Base-by-base conservation (phyloP, 169 alveolate genomes). In the Eimeria falciformis region DNA sequence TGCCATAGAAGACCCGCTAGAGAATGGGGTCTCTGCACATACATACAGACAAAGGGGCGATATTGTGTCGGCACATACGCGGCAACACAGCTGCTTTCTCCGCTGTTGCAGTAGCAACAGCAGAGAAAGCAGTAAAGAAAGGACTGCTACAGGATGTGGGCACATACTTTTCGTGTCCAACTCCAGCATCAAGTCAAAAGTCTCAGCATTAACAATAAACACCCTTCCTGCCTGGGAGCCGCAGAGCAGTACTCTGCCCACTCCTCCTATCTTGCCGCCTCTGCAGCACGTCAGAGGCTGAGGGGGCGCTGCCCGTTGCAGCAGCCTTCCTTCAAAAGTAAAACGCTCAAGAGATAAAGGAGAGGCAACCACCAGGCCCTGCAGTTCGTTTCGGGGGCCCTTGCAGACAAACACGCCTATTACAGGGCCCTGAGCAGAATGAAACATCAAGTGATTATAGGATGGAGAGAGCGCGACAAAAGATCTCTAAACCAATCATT, bases 261-360 rank as follows among this genome's bases (percentile, higher is more conserved):
- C 83, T 3, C 83, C 91, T 14, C 85, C 81, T 5, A 84, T 69
- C 37, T 62, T 84, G 7, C 91, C 91, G 14, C 91, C 91, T 23
- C 50, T 58, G 40, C 50, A 84, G 62, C 91, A 84, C n/a, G 91
- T 84, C 50, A 84, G 81, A 1, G 91, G 91, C 81, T 84, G 78
- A 17, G 83, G 83, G 11, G 56, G 27, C 11, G 91, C 91, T 2
- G 56, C 91, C 40, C 83, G 78, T 62, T 84, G 91, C 81, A 33
- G 66, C 50, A 84, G 81, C 27, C 68, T 37, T 4, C 91, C 91
- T 29, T 84, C 83, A 46, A 84, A 58, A 6, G 47, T 46, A 25
- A 29, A 84, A 7, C 91, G 79, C 82, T 84, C 91, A 29, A 84
- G 65, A 21, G 47, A 50, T n/a, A 71, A 82, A 21, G 91, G 91